Evolutionary conservation across 2,329 filamentous ascomycete species (phyloP).

Genomic region (Colletotrichum orchidophilum): DNA sequence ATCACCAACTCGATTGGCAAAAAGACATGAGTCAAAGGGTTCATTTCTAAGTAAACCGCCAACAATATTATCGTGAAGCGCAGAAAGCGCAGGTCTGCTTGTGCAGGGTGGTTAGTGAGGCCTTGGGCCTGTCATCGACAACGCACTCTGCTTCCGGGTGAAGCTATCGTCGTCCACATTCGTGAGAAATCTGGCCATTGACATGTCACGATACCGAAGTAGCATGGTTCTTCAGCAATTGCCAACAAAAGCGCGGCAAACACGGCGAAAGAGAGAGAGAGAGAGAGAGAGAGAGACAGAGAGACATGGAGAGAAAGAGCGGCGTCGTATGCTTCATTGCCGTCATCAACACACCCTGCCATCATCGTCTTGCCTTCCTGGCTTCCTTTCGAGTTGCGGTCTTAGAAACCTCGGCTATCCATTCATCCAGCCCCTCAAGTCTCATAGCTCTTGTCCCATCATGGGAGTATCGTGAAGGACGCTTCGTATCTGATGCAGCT

Average conservation of each 20-base stretch:
- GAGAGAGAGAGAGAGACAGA: not conserved
- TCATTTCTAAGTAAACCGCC: not conserved
- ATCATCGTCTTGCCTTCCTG: not conserved
- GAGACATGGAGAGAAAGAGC: constrained; percentile 12
- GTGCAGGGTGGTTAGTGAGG: not conserved
- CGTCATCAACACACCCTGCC: not conserved
- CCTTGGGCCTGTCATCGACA: not conserved
- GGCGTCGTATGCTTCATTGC: constrained; percentile 10
- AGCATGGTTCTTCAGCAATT: not conserved
- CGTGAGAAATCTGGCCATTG: not conserved
- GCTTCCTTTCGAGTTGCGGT: not conserved
- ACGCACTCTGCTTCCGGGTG: not conserved
- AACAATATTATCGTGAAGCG: constrained; percentile 15
- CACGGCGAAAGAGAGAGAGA: not conserved
- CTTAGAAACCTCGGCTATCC: not conserved
- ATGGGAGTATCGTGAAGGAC: not conserved
- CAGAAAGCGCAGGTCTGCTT: constrained; percentile 23
- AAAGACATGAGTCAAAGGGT: constrained; percentile 9
- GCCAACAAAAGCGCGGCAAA: not conserved
- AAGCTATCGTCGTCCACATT: not conserved
- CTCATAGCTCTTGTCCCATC: not conserved
- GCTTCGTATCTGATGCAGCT: not conserved
- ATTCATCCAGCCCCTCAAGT: not conserved
- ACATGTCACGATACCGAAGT: not conserved
- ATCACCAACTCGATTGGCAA: not conserved